Evolutionary conservation across 805 yeast species (phyloP).

Genomic region (Candida insectorum): DNA sequence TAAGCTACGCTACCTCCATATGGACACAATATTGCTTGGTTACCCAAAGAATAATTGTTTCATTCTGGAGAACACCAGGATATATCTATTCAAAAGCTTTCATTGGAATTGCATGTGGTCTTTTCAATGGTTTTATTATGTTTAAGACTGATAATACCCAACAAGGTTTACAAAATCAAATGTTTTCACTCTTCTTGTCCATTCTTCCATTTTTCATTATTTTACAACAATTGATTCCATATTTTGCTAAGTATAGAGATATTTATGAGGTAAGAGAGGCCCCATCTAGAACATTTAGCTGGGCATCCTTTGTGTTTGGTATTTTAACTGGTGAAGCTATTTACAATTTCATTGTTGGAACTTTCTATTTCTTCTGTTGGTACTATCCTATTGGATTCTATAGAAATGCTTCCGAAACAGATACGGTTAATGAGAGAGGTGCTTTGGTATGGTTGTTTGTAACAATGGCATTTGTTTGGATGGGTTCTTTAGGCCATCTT

Average conservation of each 20-base stretch:
- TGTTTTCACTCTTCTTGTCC: conserved; percentile 47
- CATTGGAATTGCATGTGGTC: conserved; percentile 51
- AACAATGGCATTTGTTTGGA: conserved; percentile 20
- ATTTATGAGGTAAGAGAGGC: conserved; percentile 45
- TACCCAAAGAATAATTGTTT: conserved; percentile 19
- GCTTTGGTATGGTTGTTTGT: conserved; percentile 32
- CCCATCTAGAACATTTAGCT: conserved; percentile 41
- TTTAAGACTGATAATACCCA: conserved; percentile 57
- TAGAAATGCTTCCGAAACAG: conserved; percentile 50
- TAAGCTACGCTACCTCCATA: conserved; percentile 26
- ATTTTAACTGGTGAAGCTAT: conserved; percentile 44
- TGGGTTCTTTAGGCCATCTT: conserved; percentile 26
- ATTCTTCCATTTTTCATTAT: conserved; percentile 35
- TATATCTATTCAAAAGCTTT: conserved; percentile 61
- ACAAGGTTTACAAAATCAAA: conserved; percentile 64
- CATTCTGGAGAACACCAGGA: conserved; percentile 54
- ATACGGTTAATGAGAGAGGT: conserved; percentile 33
- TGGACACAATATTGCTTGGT: conserved; percentile 30
- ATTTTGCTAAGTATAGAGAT: conserved; percentile 42
- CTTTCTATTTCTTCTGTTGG: conserved; percentile 35
- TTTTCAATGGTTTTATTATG: conserved; percentile 73
- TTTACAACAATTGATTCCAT: conserved; percentile 38
- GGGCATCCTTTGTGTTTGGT: conserved; percentile 37
- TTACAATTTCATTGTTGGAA: conserved; percentile 44
- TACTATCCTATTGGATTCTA: conserved; percentile 58